Conservation (phyloP, 2,329 filamentous ascomycete species). For the Ascochyta koolunga region DNA sequence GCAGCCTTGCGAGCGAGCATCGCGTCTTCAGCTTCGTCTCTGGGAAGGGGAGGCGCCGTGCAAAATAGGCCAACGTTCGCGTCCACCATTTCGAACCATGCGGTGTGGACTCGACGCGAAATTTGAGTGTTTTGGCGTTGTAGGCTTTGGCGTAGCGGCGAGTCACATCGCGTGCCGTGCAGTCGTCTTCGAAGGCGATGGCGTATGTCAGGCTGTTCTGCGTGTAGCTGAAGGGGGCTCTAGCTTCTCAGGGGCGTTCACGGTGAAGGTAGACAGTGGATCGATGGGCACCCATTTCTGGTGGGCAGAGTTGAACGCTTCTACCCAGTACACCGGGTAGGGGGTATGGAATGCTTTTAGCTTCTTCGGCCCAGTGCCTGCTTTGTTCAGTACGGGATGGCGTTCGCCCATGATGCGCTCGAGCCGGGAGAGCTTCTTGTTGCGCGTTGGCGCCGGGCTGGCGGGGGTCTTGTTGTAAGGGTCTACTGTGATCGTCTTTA, state of each 20-base stretch:
- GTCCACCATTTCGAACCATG: constrained; percentile 64
- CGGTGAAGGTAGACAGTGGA: constrained; percentile 77
- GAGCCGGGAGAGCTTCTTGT: constrained; percentile 40
- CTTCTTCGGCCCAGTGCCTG: constrained; percentile 43
- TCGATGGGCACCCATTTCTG: constrained; percentile 94
- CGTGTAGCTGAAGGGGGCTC: constrained; percentile 83
- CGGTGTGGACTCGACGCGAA: constrained; percentile 74
- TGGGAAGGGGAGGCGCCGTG: constrained; percentile 54
- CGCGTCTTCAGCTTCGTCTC: constrained; percentile 83
- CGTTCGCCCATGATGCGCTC: constrained; percentile 41
- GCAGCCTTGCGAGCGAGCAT: constrained; percentile 75
- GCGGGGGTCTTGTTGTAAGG: constrained; percentile 38
- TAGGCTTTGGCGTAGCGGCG: constrained; percentile 85
- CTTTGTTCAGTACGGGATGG: constrained; percentile 31
- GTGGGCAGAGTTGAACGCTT: constrained; percentile 82
- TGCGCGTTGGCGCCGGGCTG: constrained; percentile 26
- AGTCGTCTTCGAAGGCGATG: constrained; percentile 82
- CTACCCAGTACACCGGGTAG: constrained; percentile 92
- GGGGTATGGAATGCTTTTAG: constrained; percentile 69
- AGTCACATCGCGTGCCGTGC: constrained; percentile 82
- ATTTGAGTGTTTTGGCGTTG: constrained; percentile 84
- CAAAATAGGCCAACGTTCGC: constrained; percentile 55
- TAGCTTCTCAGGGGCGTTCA: constrained; percentile 75
- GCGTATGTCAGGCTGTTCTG: constrained; percentile 83
- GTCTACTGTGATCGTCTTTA: constrained; percentile 37